Evolutionary conservation across 176 grass and related monocot genomes (phyloP).

Genomic region (Paspalum vaginatum): DNA sequence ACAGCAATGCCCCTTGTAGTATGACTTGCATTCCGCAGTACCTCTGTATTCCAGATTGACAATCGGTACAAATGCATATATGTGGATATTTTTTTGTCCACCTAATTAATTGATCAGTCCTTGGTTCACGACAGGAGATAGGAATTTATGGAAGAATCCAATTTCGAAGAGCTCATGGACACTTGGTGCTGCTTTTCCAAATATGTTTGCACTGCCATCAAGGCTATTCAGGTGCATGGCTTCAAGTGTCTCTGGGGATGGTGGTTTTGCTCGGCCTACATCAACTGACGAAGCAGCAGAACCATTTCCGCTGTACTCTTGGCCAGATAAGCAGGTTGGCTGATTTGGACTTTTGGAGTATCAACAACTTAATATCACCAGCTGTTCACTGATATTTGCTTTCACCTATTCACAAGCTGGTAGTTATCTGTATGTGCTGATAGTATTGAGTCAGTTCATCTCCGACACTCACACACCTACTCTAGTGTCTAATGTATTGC

Average conservation of each 20-base stretch:
- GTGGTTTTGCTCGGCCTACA: constrained; percentile 42
- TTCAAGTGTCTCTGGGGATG: constrained; percentile 41
- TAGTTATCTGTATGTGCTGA: background rate
- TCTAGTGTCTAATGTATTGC: background rate
- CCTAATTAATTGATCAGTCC: background rate
- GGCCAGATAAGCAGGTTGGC: constrained; percentile 87
- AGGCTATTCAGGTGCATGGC: constrained; percentile 50
- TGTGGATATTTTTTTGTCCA: background rate
- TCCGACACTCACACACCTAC: background rate
- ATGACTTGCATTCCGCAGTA: background rate
- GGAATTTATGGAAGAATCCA: constrained; percentile 31
- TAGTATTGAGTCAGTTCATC: background rate
- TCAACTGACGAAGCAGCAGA: constrained; percentile 59
- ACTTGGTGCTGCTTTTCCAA: constrained; percentile 34
- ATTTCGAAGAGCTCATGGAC: constrained; percentile 52
- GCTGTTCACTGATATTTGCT: background rate
- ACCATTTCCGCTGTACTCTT: constrained; percentile 53
- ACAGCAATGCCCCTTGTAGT: background rate
- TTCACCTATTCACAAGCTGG: background rate
- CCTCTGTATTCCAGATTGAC: background rate
- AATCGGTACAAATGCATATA: background rate
- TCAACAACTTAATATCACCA: background rate
- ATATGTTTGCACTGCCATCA: constrained; percentile 43
- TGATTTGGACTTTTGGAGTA: constrained; percentile 23
- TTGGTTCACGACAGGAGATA: constrained; percentile 44